These are phyloP conservation scores for Cichorium intybus DNA, from an alignment of 140 eudicot genomes.

Conservation along the genomic window DNA sequence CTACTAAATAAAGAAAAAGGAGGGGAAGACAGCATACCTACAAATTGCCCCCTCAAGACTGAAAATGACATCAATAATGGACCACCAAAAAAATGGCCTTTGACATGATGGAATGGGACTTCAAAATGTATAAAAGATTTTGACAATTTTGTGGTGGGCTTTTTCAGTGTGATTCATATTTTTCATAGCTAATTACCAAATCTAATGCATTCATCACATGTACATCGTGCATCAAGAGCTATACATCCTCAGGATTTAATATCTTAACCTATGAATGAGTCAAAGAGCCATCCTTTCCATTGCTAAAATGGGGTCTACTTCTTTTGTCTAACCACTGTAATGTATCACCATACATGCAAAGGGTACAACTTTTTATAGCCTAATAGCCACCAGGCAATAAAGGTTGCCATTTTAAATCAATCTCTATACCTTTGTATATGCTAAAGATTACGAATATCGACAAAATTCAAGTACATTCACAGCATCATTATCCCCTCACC, in stretches of 20 bases:
- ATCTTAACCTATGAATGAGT: background rate
- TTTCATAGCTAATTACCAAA: background rate
- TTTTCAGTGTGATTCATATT: background rate
- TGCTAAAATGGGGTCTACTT: conserved; percentile 7
- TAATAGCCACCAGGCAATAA: background rate
- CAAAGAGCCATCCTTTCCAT: background rate
- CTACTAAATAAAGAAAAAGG: background rate
- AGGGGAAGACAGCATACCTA: conserved; percentile 14
- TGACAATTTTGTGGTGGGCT: background rate
- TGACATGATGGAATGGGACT: conserved; percentile 21
- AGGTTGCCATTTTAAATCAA: background rate
- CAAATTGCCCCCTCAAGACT: conserved; percentile 29
- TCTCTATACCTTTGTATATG: background rate
- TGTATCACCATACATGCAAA: conserved; percentile 15
- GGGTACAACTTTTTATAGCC: conserved; percentile 15
- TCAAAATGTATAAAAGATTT: background rate
- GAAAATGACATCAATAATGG: conserved; percentile 27
- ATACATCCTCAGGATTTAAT: conserved; percentile 1
- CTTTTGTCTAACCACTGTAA: background rate
- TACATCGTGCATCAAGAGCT: background rate
- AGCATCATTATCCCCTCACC: background rate
- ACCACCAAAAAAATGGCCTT: conserved; percentile 12
- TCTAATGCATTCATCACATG: background rate
- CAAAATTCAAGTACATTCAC: conserved; percentile 9
- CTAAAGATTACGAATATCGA: background rate